Conservation (phyloP, 192 early-diverging fungal genomes). For the Umbelopsis ramanniana region DNA sequence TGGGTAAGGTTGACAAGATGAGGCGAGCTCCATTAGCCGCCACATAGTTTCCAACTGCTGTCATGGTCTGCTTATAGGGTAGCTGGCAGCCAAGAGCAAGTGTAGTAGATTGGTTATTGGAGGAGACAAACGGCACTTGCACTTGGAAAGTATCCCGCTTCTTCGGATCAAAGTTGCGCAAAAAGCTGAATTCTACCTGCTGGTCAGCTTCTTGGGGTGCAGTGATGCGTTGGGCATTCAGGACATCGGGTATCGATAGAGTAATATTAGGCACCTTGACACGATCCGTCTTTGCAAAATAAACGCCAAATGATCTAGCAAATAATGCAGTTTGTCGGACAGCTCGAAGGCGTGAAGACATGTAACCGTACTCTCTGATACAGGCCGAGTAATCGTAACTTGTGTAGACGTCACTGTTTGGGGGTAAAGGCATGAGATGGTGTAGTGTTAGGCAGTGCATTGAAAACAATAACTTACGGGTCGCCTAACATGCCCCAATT, state of each 20-base stretch:
- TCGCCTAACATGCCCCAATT: constrained; percentile 80
- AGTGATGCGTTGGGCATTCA: constrained; percentile 52
- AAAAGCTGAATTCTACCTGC: constrained; percentile 54
- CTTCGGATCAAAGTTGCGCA: constrained; percentile 66
- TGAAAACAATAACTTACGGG: constrained; percentile 51
- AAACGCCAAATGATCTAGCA: constrained; percentile 60
- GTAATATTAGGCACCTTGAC: constrained; percentile 35
- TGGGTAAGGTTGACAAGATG: constrained; percentile 61
- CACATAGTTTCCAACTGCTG: constrained; percentile 64
- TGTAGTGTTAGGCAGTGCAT: no score
- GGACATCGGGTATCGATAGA: constrained; percentile 42
- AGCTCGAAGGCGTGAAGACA: constrained; percentile 65
- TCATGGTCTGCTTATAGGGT: constrained; percentile 65
- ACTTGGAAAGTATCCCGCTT: constrained; percentile 49
- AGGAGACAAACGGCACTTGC: constrained; percentile 5
- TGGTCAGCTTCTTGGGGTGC: constrained; percentile 26
- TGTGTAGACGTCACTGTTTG: constrained; percentile 70
- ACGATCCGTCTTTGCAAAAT: constrained; percentile 56
- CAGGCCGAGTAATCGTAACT: constrained; percentile 79
- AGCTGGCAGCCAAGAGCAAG: constrained; percentile 48
- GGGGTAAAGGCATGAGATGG: neutral
- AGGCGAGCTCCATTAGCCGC: constrained; percentile 55
- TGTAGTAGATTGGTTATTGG: neutral
- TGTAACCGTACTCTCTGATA: constrained; percentile 70
- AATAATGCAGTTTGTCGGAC: constrained; percentile 63